Evolutionary conservation across 768 basidiomycete species (phyloP), one percentile per base, ranked within the genome.

Genomic region (Naganishia randhawae): DNA sequence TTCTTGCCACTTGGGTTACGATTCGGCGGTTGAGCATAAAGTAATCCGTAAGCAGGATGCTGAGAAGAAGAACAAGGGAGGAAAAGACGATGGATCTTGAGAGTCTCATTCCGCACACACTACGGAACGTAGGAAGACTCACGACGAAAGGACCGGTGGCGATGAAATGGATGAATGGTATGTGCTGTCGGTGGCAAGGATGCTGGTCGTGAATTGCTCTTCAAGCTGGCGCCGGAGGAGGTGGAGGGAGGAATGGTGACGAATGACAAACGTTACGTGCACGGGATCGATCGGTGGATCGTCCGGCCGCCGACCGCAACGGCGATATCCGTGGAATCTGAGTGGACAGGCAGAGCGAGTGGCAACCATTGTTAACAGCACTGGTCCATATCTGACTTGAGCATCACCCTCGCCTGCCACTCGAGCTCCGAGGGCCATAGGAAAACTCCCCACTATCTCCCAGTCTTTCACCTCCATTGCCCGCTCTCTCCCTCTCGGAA

Each of bases 1-100:
- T 61, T 61, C 57, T n/a, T 61, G 57, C 37, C 6, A 61, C 22
- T 29, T 61, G 57, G 4, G 57, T 25, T 41, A 61, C 57, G 25
- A 61, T 61, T 13, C 35, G 22, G 33, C 57, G 57, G 57, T 41
- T 61, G 57, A 61, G 57, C 57, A 61, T 61, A 19, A 61, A 61
- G 57, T 41, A 29, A 25, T 61, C 57, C n/a, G 57, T 19, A 16
- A 61, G 57, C 11, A 61, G 16, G n/a, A 61, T 25, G 29, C 57
- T 61, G 39, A 61, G 27, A 19, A 55, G 16, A 39, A 61, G 22
- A 14, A 61, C 22, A 25, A 61, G 1, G 10, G 39, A 39, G 19
- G 37, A 61, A 25, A 41, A 8, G n/a, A 25, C 27, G 37, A 35
- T 11, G 3, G 22, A 2, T 7, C n/a, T 35, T 25, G 39, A 41